phyloP scores from a whole-genome alignment of 1,139 yeast genomes.

The Pneumocystis oryctolagi region DNA sequence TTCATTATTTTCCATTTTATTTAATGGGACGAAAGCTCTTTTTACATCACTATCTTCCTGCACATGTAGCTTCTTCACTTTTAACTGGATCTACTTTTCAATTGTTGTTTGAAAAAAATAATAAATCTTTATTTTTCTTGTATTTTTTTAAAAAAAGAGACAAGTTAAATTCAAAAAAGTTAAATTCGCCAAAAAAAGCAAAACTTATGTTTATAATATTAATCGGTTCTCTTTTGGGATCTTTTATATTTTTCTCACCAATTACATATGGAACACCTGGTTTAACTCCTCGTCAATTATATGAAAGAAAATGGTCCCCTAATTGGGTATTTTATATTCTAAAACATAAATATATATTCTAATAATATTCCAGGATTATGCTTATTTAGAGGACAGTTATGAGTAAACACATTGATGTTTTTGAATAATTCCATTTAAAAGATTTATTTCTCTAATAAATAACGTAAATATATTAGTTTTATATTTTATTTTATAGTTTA shows the following conservation, averaged over 20 bases:
- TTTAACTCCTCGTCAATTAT: constrained; percentile 48
- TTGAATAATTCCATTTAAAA: too few relatives aligned
- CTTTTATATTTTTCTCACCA: constrained; percentile 67
- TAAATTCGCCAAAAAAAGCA: background rate
- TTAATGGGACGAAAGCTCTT: constrained; percentile 87
- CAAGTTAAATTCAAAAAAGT: constrained; percentile 19
- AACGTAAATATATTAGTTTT: background rate
- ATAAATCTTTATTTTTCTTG: background rate
- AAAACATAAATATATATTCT: background rate
- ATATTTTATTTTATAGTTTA: background rate
- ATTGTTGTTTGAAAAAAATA: constrained; percentile 23
- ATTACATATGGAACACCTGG: constrained; percentile 68
- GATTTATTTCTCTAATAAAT: background rate
- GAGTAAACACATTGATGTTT: background rate
- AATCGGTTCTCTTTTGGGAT: constrained; percentile 38
- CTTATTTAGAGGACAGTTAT: background rate
- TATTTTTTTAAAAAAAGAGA: constrained; percentile 9
- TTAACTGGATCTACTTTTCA: constrained; percentile 74
- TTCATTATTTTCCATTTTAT: constrained; percentile 83
- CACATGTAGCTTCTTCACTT: constrained; percentile 78
- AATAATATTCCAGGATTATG: background rate
- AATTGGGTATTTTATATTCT: background rate
- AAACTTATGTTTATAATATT: constrained; percentile 29
- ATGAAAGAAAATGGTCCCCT: constrained; percentile 51
- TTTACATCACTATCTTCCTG: constrained; percentile 91